phyloP scores from a whole-genome alignment of 2,329 filamentous ascomycete species.

The Hawksworthiomyces lignivorus region DNA sequence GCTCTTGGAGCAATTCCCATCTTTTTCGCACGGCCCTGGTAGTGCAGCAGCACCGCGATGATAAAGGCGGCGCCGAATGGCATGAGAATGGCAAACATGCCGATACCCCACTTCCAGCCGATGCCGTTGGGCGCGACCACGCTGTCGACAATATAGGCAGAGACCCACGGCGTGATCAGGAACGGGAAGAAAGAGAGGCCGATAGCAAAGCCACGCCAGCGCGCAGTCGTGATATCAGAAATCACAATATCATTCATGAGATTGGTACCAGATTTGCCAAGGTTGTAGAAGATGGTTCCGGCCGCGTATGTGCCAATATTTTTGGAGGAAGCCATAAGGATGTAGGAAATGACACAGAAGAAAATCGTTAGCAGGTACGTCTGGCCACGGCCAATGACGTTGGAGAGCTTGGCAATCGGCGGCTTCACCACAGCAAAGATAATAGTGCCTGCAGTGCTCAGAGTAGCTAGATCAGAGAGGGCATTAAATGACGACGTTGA shows the following conservation, averaged over 20 bases:
- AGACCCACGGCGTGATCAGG: slow-evolving; percentile 48
- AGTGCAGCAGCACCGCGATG: slow-evolving; percentile 39
- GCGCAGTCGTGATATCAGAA: slow-evolving; percentile 49
- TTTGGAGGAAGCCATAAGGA: slow-evolving; percentile 47
- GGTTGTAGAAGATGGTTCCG: slow-evolving; percentile 50
- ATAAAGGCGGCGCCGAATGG: slow-evolving; percentile 45
- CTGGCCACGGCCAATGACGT: slow-evolving; percentile 55
- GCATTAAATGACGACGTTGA: slow-evolving; percentile 23
- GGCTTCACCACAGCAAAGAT: slow-evolving; percentile 48
- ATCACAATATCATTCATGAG: slow-evolving; percentile 57
- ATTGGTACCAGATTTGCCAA: slow-evolving; percentile 51
- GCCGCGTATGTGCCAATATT: slow-evolving; percentile 44
- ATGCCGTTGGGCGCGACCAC: slow-evolving; percentile 21
- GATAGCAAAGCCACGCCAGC: slow-evolving; percentile 43
- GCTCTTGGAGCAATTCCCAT: slow-evolving; percentile 29
- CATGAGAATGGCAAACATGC: slow-evolving; percentile 47
- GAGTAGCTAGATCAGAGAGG: slow-evolving; percentile 21
- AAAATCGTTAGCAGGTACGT: slow-evolving; percentile 48
- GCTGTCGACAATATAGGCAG: slow-evolving; percentile 38
- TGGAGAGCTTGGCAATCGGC: slow-evolving; percentile 52
- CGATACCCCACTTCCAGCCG: slow-evolving; percentile 50
- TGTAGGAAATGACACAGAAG: slow-evolving; percentile 48
- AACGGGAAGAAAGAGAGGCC: slow-evolving; percentile 44
- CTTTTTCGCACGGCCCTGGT: slow-evolving; percentile 40
- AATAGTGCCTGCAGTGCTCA: slow-evolving; percentile 26